These are phyloP conservation scores for Puya raimondii DNA, from an alignment of 176 grass and related monocot species.

Conservation along the genomic window DNA sequence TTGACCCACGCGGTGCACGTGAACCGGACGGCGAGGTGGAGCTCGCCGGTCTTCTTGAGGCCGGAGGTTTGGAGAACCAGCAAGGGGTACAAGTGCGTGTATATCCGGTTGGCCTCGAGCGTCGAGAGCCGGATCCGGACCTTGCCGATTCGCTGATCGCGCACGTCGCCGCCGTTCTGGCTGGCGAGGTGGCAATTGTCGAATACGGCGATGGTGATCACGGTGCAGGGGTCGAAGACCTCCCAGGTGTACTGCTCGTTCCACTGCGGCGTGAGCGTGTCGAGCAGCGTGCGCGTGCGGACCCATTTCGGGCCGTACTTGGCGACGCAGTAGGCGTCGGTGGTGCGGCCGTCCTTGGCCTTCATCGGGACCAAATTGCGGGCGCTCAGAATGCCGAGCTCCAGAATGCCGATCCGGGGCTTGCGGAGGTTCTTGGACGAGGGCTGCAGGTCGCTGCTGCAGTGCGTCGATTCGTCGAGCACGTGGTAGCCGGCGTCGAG, in stretches of 20 bases:
- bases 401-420: constrained; percentile 75
- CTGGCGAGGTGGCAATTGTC: constrained; percentile 61
- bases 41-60: constrained; percentile 84
- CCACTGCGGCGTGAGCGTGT: constrained; percentile 74
- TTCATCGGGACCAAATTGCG: constrained; percentile 82
- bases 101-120: constrained; percentile 71
- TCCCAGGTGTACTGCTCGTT: constrained; percentile 98
- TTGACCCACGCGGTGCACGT: constrained; percentile 92
- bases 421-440: constrained; percentile 52
- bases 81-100: constrained; percentile 89
- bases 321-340: constrained; percentile 83
- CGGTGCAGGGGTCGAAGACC: constrained; percentile 91
- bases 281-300: constrained; percentile 72
- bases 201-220: constrained; percentile 74
- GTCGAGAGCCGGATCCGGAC: constrained; percentile 85
- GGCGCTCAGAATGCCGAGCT: constrained; percentile 69
- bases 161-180: constrained; percentile 37
- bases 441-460: constrained; percentile 90
- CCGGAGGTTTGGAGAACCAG: constrained; percentile 58
- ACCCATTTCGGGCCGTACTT: constrained; percentile 91
- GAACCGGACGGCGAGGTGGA: constrained; percentile 80
- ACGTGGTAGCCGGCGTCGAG: constrained; percentile 84
- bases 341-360: constrained; percentile 54
- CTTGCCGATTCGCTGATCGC: constrained; percentile 82
- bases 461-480: constrained; percentile 86